A percentile compares a stretch with the other conserved stretches of the same genome.
Evolutionary conservation across 495 filamentous ascomycete genomes (phyloP).

Genomic region (Mytilinidion resinicola): DNA sequence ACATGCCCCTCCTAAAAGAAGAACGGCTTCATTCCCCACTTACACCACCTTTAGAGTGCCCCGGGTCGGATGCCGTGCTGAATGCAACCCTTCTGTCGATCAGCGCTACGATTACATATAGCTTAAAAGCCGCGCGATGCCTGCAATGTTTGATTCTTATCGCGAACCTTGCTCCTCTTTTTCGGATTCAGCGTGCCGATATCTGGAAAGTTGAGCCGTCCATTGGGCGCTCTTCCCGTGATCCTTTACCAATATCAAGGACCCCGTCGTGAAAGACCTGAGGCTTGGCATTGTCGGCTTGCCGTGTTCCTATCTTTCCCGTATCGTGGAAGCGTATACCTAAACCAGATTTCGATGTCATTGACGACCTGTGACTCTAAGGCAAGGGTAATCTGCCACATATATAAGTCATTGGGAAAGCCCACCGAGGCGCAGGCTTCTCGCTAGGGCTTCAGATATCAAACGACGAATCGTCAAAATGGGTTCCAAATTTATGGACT

Average conservation of each 20-base stretch:
- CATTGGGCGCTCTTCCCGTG: too few relatives aligned
- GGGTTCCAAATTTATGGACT: conserved; percentile 15
- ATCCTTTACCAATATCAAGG: too few relatives aligned
- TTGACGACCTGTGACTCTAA: too few relatives aligned
- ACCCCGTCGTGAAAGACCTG: too few relatives aligned
- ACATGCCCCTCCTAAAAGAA: background rate
- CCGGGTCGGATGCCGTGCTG: background rate
- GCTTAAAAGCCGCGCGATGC: background rate
- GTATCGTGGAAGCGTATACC: too few relatives aligned
- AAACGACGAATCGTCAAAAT: background rate
- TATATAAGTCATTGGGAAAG: too few relatives aligned
- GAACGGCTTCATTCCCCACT: background rate
- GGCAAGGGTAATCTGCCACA: too few relatives aligned
- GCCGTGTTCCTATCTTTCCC: too few relatives aligned
- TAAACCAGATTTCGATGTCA: too few relatives aligned
- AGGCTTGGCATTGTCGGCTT: too few relatives aligned
- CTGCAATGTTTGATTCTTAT: background rate
- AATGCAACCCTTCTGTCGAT: background rate
- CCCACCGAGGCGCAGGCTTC: too few relatives aligned
- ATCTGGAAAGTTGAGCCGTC: background rate
- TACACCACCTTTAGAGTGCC: background rate
- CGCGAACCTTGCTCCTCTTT: background rate
- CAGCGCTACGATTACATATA: background rate
- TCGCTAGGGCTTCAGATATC: too few relatives aligned
- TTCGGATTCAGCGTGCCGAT: background rate